Evolutionary conservation across 1,284 basidiomycete genomes (phyloP).

Genomic region (Cryptococcus hybrid): DNA sequence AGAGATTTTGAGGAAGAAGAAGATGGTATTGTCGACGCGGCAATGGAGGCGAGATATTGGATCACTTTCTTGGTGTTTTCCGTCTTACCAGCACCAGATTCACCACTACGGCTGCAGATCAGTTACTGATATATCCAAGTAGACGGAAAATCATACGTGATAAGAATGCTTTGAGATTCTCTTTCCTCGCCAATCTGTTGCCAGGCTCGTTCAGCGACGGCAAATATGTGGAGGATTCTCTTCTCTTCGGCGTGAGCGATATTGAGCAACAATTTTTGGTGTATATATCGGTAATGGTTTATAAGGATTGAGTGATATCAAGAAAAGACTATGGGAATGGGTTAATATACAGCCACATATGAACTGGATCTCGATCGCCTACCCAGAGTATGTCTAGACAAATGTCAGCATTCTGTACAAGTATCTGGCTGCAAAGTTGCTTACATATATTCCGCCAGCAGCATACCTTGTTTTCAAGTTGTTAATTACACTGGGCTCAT

Average conservation of each 20-base stretch:
- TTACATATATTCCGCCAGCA: constrained; percentile 90
- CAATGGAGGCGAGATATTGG: constrained; percentile 97
- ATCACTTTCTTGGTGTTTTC: constrained; percentile 99
- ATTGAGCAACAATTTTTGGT: constrained; percentile 86
- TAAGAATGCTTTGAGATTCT: constrained; percentile 96
- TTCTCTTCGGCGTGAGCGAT: constrained; percentile 85
- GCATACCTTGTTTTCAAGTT: constrained; percentile 90
- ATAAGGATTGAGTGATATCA: constrained; percentile 98
- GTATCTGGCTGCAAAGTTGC: constrained; percentile 44
- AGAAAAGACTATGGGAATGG: constrained; percentile 56
- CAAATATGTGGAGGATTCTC: constrained; percentile 94
- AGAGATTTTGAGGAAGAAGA: constrained; percentile 23
- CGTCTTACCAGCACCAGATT: constrained; percentile 99
- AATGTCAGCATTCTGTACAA: constrained; percentile 3
- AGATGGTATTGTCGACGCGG: constrained; percentile 63
- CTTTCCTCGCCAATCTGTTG: constrained; percentile 96
- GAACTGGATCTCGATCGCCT: constrained; percentile 1
- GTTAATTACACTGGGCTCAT: constrained; percentile 98
- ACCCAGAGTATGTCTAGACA: constrained; percentile 50
- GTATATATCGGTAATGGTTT: constrained; percentile 90
- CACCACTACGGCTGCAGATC: constrained; percentile 62
- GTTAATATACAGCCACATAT: not conserved
- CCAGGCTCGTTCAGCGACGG: constrained; percentile 97
- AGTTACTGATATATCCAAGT: not conserved
- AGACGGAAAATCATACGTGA: constrained; percentile 68